A percentile compares a stretch with the other conserved stretches of the same genome.
Evolutionary conservation across 179 eudicot species (phyloP).

Genomic region (Vitellaria paradoxa): DNA sequence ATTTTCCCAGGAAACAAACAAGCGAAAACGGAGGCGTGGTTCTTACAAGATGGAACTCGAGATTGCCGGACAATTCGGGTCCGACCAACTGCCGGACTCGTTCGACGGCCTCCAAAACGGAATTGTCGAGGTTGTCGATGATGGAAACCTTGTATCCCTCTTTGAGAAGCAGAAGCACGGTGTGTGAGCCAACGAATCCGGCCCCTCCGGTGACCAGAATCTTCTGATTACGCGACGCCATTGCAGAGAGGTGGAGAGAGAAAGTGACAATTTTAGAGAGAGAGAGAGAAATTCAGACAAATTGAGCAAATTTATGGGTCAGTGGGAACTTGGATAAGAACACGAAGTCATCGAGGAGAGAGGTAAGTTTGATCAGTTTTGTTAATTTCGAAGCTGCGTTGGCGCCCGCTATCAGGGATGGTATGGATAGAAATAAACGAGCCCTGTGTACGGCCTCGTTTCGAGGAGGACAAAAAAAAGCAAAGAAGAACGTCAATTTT

Average conservation of each 20-base stretch:
- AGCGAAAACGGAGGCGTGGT: background rate
- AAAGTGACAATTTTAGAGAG: background rate
- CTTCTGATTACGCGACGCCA: constrained; percentile 33
- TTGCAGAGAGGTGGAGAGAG: background rate
- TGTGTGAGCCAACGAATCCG: constrained; percentile 85
- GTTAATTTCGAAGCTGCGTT: background rate
- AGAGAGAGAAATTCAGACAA: background rate
- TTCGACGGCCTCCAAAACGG: constrained; percentile 58
- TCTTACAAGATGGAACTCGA: constrained; percentile 60
- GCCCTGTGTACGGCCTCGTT: too few species aligned
- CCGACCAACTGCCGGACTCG: constrained; percentile 54
- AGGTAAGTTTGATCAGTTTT: background rate
- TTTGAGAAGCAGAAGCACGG: constrained; percentile 53
- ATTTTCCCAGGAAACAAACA: constrained; percentile 1
- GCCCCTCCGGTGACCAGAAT: constrained; percentile 94
- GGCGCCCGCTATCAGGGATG: background rate
- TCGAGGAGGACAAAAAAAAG: too few species aligned
- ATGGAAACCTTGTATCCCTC: constrained; percentile 69
- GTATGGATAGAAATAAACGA: too few species aligned
- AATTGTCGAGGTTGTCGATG: constrained; percentile 78
- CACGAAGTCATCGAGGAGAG: background rate
- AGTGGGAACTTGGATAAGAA: background rate
- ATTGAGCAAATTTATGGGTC: constrained; percentile 1
- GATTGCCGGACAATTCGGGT: constrained; percentile 47
- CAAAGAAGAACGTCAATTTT: too few species aligned